These are phyloP conservation scores for Saccharomyces jurei DNA, from an alignment of 805 yeast genomes.

Conservation along the genomic window DNA sequence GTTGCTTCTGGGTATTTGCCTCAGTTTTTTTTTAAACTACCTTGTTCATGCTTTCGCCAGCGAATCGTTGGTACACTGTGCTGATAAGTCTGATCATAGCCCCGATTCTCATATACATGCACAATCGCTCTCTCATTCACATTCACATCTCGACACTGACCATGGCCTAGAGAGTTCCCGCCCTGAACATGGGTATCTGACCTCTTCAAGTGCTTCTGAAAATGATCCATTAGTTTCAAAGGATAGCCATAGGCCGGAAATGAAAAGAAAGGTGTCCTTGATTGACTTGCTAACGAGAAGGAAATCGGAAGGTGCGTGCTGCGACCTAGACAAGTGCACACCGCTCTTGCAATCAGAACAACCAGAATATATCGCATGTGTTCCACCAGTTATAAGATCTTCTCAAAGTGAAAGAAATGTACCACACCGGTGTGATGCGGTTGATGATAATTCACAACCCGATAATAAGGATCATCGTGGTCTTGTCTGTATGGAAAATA, in stretches of 20 bases:
- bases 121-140: slow-evolving; percentile 11
- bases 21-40: slow-evolving; percentile 54
- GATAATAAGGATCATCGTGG: slow-evolving; percentile 7
- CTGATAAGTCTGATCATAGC: slow-evolving; percentile 38
- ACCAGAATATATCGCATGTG: slow-evolving; percentile 9
- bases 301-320: slow-evolving; percentile 3
- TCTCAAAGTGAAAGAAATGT: not conserved
- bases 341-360: slow-evolving; percentile 2
- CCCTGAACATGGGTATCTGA: not conserved
- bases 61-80: slow-evolving; percentile 80
- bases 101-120: slow-evolving; percentile 14
- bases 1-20: slow-evolving; percentile 45
- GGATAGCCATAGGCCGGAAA: not conserved
- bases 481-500: slow-evolving; percentile 27
- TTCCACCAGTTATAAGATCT: slow-evolving; percentile 4
- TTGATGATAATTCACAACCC: not conserved
- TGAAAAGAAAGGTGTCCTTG: not conserved
- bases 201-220: not conserved
- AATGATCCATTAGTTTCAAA: not conserved
- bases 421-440: not conserved
- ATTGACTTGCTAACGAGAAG: not conserved
- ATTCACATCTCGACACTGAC: slow-evolving; percentile 2
- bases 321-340: slow-evolving; percentile 1
- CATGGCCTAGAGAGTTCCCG: not conserved
- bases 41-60: slow-evolving; percentile 68